phyloP scores from a whole-genome alignment of 2,329 filamentous ascomycete genomes.

The Chaetothyriales sp. region DNA sequence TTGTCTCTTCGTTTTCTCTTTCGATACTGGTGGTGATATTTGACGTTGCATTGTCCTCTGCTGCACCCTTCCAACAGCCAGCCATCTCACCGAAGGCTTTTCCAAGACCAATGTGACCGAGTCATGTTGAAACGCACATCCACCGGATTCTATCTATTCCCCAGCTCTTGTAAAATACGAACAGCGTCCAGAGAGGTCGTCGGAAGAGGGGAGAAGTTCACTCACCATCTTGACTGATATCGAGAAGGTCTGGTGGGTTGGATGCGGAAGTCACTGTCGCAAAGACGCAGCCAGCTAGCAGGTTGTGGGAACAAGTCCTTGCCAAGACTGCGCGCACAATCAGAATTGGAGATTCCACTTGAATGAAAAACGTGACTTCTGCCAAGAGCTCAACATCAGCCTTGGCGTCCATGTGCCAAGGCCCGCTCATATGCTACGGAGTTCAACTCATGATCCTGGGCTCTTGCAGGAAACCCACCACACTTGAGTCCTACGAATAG shows the following conservation, averaged over 20 bases:
- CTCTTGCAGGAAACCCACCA: too few relatives aligned
- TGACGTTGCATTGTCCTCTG: not conserved
- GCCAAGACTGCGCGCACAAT: not conserved
- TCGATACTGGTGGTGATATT: not conserved
- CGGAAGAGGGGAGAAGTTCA: not conserved
- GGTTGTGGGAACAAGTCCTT: not conserved
- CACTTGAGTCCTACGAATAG: too few relatives aligned
- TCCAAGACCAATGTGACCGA: not conserved
- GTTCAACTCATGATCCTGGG: too few relatives aligned
- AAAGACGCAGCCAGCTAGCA: not conserved
- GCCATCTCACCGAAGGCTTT: not conserved
- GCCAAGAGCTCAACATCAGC: not conserved
- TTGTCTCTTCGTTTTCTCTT: not conserved
- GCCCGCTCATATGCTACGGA: too few relatives aligned
- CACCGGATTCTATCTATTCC: not conserved
- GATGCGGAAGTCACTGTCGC: slow-evolving; percentile 3
- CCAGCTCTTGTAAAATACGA: not conserved
- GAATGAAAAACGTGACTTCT: not conserved
- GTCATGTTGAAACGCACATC: not conserved
- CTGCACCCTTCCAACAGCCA: not conserved
- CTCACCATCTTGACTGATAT: slow-evolving; percentile 19
- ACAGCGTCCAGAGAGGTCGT: not conserved
- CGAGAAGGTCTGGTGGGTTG: slow-evolving; percentile 3
- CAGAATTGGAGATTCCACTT: not conserved
- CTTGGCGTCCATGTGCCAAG: too few relatives aligned